Evolutionary conservation across 2,329 filamentous ascomycete species (phyloP).

Genomic region (Raffaelea arxii): DNA sequence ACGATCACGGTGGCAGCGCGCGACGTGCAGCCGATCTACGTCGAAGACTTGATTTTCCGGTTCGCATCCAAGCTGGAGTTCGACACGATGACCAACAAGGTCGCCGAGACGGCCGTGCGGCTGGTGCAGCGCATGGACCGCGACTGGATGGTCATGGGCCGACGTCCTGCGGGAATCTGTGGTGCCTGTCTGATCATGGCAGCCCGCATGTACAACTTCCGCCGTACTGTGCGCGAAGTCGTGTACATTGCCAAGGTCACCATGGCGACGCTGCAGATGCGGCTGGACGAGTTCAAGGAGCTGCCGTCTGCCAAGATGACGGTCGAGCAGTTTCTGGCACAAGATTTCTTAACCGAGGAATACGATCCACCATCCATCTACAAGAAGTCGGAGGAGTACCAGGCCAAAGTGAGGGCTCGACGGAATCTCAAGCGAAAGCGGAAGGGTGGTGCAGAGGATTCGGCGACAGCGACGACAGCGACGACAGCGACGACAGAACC

Average conservation of each 20-base stretch:
- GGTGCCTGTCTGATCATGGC: slow-evolving; percentile 91
- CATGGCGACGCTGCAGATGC: slow-evolving; percentile 83
- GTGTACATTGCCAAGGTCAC: slow-evolving; percentile 98
- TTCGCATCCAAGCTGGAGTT: slow-evolving; percentile 93
- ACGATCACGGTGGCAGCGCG: slow-evolving; percentile 49
- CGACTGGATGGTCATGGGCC: slow-evolving; percentile 95
- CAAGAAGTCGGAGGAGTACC: slow-evolving; percentile 50
- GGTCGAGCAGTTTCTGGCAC: slow-evolving; percentile 72
- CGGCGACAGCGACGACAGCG: background rate
- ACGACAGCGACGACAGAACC: background rate
- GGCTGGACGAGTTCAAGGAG: slow-evolving; percentile 81
- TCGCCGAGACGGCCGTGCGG: slow-evolving; percentile 78
- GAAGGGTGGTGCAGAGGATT: slow-evolving; percentile 1
- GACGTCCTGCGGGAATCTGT: slow-evolving; percentile 86
- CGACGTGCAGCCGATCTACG: slow-evolving; percentile 59
- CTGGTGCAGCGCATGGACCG: slow-evolving; percentile 88
- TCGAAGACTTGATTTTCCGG: slow-evolving; percentile 83
- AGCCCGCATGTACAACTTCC: slow-evolving; percentile 96
- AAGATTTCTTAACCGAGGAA: slow-evolving; percentile 32
- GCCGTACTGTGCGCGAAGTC: slow-evolving; percentile 82
- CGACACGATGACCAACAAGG: slow-evolving; percentile 66
- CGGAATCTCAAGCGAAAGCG: slow-evolving; percentile 36
- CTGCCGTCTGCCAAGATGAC: slow-evolving; percentile 79
- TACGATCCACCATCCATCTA: slow-evolving; percentile 82
- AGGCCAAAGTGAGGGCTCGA: slow-evolving; percentile 41